Evolutionary conservation across 305 asterid species (phyloP).

Genomic region (Euphrasia arctica): DNA sequence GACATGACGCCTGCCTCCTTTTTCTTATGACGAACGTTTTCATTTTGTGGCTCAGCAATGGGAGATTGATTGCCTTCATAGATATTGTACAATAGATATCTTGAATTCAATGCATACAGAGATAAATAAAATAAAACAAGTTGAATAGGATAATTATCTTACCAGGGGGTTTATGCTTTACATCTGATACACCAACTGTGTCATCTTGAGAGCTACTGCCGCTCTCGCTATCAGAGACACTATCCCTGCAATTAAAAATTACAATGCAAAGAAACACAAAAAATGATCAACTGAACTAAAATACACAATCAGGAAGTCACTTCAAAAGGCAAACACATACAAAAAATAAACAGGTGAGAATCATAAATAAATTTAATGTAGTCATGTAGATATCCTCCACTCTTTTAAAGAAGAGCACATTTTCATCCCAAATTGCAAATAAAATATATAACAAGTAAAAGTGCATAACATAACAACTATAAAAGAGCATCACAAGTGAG

Average conservation of each 20-base stretch:
- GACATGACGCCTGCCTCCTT: slow-evolving; percentile 48
- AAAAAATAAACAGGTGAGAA: background rate
- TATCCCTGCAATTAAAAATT: slow-evolving; percentile 39
- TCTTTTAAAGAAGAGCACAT: background rate
- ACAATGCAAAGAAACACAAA: background rate
- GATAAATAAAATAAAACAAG: background rate
- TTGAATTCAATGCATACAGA: background rate
- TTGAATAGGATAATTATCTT: slow-evolving; percentile 22
- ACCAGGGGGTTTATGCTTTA: slow-evolving; percentile 49
- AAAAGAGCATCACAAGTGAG: background rate
- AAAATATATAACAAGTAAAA: background rate
- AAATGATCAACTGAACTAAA: background rate
- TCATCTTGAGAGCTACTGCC: slow-evolving; percentile 59
- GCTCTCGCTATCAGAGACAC: slow-evolving; percentile 56
- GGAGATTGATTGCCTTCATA: slow-evolving; percentile 47
- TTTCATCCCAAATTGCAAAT: background rate
- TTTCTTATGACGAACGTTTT: slow-evolving; percentile 45
- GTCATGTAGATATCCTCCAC: background rate
- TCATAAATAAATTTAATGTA: background rate
- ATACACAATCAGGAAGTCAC: slow-evolving; percentile 6
- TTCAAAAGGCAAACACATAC: background rate
- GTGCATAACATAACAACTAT: background rate
- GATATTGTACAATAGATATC: slow-evolving; percentile 17
- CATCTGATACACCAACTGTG: slow-evolving; percentile 44
- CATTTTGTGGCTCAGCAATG: slow-evolving; percentile 45